Conservation (phyloP, 345 rosid genomes). For the Euphorbia lathyris region DNA sequence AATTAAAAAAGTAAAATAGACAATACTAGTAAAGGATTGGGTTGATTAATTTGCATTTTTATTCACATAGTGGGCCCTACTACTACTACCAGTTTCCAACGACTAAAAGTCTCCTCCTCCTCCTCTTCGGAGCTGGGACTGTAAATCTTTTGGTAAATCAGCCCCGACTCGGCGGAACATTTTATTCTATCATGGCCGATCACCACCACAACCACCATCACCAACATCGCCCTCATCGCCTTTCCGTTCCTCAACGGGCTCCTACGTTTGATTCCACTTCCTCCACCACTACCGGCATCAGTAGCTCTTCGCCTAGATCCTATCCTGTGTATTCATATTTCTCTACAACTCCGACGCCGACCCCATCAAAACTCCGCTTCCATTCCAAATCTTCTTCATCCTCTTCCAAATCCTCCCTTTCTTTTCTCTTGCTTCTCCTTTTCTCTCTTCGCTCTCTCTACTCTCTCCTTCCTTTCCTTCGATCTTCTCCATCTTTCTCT, state of each 20-base stretch:
- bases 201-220: conserved; percentile 50
- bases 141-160: too few species aligned
- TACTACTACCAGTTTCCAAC: too few species aligned
- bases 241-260: conserved; percentile 53
- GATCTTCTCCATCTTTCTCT: conserved; percentile 2
- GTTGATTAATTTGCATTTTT: too few species aligned
- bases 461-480: conserved; percentile 20
- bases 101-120: too few species aligned
- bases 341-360: conserved; percentile 58
- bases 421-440: conserved; percentile 42
- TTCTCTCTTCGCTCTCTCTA: conserved; percentile 51
- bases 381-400: conserved; percentile 18
- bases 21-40: too few species aligned
- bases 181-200: conserved; percentile 51
- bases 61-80: too few species aligned
- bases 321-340: conserved; percentile 42
- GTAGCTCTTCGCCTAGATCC: conserved; percentile 22
- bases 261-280: conserved; percentile 9
- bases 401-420: conserved; percentile 16
- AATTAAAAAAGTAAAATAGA: too few species aligned
- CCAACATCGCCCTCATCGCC: conserved; percentile 67
- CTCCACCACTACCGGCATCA: conserved; percentile 13
- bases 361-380: conserved; percentile 61
- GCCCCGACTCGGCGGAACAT: too few species aligned
- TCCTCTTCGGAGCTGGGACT: background rate